Conservation (phyloP, 164 flowering plant genomes). For the Santalum album region DNA sequence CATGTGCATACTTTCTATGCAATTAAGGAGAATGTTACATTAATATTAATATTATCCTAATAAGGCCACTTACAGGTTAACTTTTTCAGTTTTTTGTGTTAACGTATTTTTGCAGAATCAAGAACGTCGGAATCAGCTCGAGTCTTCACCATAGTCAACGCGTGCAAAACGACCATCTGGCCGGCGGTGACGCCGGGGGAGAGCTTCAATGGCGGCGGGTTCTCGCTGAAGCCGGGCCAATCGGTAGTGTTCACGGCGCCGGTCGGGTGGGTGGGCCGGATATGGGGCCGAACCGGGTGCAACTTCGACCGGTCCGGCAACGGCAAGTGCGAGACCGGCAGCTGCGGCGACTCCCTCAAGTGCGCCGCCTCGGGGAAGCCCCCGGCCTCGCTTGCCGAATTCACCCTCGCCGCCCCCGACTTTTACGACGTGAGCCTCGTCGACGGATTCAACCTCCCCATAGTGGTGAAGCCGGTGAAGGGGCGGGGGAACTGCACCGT, state of each 20-base stretch:
- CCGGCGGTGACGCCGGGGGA: conserved; percentile 70
- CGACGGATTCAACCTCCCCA: conserved; percentile 79
- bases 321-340: conserved; percentile 69
- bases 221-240: conserved; percentile 47
- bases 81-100: no score
- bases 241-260: conserved; percentile 59
- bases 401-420: conserved; percentile 55
- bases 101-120: conserved; percentile 20
- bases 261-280: conserved; percentile 73
- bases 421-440: conserved; percentile 95
- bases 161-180: conserved; percentile 80
- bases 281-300: conserved; percentile 97
- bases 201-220: conserved; percentile 63
- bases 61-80: no score
- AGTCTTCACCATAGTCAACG: conserved; percentile 67
- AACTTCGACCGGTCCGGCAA: conserved; percentile 54
- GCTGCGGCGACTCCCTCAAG: conserved; percentile 56
- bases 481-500: conserved; percentile 66
- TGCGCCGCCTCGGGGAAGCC: conserved; percentile 63
- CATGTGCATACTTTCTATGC: no score
- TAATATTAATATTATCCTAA: no score
- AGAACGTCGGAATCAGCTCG: conserved; percentile 33
- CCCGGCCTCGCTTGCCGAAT: conserved; percentile 85
- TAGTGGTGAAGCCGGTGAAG: conserved; percentile 46
- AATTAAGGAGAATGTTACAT: no score